Evolutionary conservation across 2,329 filamentous ascomycete genomes (phyloP).

Genomic region (Neopestalotiopsis sp.): DNA sequence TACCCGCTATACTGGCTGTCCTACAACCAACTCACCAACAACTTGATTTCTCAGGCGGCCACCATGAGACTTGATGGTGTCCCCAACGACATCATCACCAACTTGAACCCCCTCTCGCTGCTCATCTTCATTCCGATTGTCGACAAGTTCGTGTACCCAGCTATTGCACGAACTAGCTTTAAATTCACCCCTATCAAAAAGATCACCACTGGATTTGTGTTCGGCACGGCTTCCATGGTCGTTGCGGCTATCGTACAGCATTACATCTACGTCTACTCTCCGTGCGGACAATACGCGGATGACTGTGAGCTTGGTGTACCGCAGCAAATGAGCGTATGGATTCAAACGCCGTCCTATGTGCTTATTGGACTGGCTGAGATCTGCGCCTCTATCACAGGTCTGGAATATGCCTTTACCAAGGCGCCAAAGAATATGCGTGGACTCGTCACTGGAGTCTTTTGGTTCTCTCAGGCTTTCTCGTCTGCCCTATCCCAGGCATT

Average conservation of each 20-base stretch:
- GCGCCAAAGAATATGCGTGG: constrained; percentile 79
- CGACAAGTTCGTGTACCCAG: constrained; percentile 72
- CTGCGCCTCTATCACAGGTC: constrained; percentile 57
- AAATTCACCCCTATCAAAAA: constrained; percentile 77
- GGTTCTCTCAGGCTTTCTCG: constrained; percentile 73
- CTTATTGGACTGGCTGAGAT: constrained; percentile 56
- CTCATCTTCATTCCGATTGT: constrained; percentile 77
- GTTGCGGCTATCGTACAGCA: constrained; percentile 61
- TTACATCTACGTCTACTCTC: constrained; percentile 67
- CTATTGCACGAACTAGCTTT: constrained; percentile 66
- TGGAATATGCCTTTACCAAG: constrained; percentile 80
- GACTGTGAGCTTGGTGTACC: constrained; percentile 32
- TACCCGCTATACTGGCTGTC: constrained; percentile 67
- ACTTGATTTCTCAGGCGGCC: constrained; percentile 67
- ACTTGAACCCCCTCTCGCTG: constrained; percentile 76
- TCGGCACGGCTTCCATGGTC: constrained; percentile 66
- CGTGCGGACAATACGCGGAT: constrained; percentile 63
- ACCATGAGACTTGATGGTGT: constrained; percentile 72
- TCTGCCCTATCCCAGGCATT: constrained; percentile 71
- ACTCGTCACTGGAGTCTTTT: constrained; percentile 69
- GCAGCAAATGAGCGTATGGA: constrained; percentile 67
- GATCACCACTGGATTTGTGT: constrained; percentile 72
- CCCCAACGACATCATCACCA: constrained; percentile 79
- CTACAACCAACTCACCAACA: constrained; percentile 66
- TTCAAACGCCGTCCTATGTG: constrained; percentile 55